Conservation (phyloP, 768 basidiomycete species). For the Mrakia hoshinonis region DNA sequence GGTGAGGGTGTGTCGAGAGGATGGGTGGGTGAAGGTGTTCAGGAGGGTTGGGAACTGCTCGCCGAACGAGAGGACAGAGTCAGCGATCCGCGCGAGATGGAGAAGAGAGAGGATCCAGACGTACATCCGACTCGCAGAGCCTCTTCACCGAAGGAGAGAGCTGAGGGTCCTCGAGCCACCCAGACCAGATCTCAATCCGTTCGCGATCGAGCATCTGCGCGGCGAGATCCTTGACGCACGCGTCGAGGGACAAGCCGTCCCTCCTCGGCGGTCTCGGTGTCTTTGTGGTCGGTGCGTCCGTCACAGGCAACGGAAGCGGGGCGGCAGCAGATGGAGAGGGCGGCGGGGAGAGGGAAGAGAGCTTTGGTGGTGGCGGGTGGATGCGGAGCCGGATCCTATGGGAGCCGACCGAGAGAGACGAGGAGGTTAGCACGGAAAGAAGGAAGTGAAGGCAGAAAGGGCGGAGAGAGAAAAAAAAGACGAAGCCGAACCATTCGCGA, state of each 20-base stretch:
- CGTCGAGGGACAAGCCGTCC: neutral
- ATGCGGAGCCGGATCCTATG: conserved; percentile 27
- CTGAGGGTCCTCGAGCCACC: conserved; percentile 12
- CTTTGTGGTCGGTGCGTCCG: neutral
- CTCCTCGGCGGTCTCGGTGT: neutral
- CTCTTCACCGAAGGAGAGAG: neutral
- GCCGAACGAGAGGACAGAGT: neutral
- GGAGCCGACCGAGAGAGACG: neutral
- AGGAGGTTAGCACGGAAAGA: neutral
- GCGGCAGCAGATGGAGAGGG: neutral
- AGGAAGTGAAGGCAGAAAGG: neutral
- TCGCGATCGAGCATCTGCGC: conserved; percentile 12
- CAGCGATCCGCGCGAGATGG: no score
- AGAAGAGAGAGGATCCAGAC: neutral
- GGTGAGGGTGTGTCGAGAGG: neutral
- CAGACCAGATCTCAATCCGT: conserved; percentile 11
- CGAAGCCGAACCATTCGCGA: conserved; percentile 18
- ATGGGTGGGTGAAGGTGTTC: conserved; percentile 10
- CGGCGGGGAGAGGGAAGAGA: neutral
- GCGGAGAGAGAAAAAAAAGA: neutral
- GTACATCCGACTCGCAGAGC: neutral
- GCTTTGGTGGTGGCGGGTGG: neutral
- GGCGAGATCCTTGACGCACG: neutral
- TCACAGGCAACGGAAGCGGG: neutral
- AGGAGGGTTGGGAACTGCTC: conserved; percentile 8